phyloP scores from a whole-genome alignment of 441 rosid genomes.

The Brassica hybrid region DNA sequence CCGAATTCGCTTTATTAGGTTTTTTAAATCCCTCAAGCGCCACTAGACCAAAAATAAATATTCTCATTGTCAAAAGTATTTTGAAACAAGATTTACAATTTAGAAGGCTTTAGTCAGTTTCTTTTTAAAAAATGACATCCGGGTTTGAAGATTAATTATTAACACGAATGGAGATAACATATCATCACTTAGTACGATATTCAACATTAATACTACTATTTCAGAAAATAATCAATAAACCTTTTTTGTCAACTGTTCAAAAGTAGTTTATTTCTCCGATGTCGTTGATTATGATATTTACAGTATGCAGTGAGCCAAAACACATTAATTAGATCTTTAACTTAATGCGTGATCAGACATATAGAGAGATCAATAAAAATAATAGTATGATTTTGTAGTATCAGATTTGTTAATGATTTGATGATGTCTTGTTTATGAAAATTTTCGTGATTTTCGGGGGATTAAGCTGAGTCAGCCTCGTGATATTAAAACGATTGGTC shows the following conservation, averaged over 20 bases:
- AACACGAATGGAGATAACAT: background rate
- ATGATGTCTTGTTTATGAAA: background rate
- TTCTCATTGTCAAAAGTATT: too few species aligned
- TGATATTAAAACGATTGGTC: conserved; percentile 8
- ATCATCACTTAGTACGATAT: background rate
- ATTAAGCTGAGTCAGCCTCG: conserved; percentile 38
- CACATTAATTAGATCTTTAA: conserved; percentile 7
- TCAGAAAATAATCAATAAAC: background rate
- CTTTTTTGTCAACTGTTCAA: background rate
- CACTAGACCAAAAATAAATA: too few species aligned
- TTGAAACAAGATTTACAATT: too few species aligned
- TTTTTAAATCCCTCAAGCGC: too few species aligned
- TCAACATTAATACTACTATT: background rate
- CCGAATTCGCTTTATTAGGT: too few species aligned
- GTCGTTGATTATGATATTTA: too few species aligned
- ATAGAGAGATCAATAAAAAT: background rate
- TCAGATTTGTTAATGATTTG: conserved; percentile 8
- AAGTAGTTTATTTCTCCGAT: background rate
- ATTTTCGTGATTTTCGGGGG: conserved; percentile 27
- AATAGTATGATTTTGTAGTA: background rate
- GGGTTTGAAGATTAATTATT: background rate
- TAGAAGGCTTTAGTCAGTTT: background rate
- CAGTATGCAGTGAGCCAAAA: background rate
- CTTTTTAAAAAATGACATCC: background rate
- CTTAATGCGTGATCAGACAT: conserved; percentile 15